Evolutionary conservation across 345 rosid species (phyloP).

Genomic region (Corchorus olitorius): DNA sequence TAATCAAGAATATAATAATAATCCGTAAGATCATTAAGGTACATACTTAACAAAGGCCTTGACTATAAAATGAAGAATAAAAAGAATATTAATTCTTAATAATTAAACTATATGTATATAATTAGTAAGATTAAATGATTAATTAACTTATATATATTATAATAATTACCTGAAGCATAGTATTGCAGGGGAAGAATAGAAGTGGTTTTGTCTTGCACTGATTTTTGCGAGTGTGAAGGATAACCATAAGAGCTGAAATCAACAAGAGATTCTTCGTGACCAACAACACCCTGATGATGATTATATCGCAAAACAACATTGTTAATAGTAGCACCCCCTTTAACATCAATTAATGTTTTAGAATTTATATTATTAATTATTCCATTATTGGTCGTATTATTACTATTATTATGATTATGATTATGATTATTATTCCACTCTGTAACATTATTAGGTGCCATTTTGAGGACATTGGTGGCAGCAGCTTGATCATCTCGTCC

Average conservation of each 20-base stretch:
- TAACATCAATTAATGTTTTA: slow-evolving; percentile 1
- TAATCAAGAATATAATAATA: too few relatives aligned
- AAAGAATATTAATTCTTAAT: too few relatives aligned
- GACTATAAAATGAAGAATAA: too few relatives aligned
- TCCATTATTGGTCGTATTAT: background rate
- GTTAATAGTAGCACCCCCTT: background rate
- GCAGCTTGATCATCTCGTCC: background rate
- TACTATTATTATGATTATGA: background rate
- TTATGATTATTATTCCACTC: background rate
- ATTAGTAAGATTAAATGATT: too few relatives aligned
- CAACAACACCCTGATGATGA: background rate
- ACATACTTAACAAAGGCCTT: too few relatives aligned
- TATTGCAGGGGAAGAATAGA: slow-evolving; percentile 9
- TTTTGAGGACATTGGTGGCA: slow-evolving; percentile 19
- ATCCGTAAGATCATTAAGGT: too few relatives aligned
- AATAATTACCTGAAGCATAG: slow-evolving; percentile 4
- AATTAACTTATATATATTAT: too few relatives aligned
- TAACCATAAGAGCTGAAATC: slow-evolving; percentile 30
- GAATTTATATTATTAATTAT: background rate
- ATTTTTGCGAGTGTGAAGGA: slow-evolving; percentile 22
- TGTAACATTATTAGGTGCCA: slow-evolving; percentile 12
- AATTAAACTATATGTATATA: too few relatives aligned
- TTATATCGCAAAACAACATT: background rate
- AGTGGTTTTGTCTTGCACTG: slow-evolving; percentile 5
- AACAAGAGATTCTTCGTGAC: slow-evolving; percentile 21